Conservation (phyloP, 176 grass and related monocot genomes). For the Eragrostis curvula region DNA sequence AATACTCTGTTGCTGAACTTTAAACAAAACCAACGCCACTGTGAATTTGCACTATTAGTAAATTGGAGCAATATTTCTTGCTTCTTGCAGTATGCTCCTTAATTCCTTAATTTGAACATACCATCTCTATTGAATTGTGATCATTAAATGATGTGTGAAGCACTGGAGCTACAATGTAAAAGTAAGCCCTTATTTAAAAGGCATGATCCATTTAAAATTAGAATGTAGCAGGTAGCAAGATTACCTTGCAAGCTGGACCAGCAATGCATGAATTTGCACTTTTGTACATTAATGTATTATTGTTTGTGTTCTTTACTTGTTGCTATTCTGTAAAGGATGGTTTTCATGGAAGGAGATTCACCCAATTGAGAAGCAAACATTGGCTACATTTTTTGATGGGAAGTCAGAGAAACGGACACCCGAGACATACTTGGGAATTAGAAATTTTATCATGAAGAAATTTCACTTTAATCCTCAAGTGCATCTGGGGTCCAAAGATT, state of each 20-base stretch:
- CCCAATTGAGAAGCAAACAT: constrained; percentile 72
- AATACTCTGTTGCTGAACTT: no score
- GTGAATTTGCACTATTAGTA: no score
- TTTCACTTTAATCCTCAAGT: constrained; percentile 76
- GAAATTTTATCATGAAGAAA: constrained; percentile 78
- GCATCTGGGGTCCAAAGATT: constrained; percentile 72
- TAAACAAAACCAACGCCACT: no score
- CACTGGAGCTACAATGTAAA: background rate
- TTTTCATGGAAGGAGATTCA: constrained; percentile 85
- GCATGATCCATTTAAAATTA: background rate
- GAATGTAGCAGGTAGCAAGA: background rate
- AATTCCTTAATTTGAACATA: constrained; percentile 2
- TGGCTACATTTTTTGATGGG: constrained; percentile 74
- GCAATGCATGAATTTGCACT: background rate
- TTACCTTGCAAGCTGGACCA: background rate
- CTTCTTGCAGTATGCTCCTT: constrained; percentile 5
- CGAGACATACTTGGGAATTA: constrained; percentile 65
- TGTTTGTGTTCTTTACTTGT: constrained; percentile 14
- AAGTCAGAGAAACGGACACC: constrained; percentile 65
- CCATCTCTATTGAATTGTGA: background rate
- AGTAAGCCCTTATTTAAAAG: constrained; percentile 5
- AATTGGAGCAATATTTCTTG: background rate
- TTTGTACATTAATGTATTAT: background rate
- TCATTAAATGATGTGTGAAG: constrained; percentile 12
- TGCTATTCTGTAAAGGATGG: constrained; percentile 57